A percentile compares a stretch with the other conserved stretches of the same genome.
phyloP scores from a whole-genome alignment of 495 filamentous ascomycete genomes.

The Aspergillus campestris region DNA sequence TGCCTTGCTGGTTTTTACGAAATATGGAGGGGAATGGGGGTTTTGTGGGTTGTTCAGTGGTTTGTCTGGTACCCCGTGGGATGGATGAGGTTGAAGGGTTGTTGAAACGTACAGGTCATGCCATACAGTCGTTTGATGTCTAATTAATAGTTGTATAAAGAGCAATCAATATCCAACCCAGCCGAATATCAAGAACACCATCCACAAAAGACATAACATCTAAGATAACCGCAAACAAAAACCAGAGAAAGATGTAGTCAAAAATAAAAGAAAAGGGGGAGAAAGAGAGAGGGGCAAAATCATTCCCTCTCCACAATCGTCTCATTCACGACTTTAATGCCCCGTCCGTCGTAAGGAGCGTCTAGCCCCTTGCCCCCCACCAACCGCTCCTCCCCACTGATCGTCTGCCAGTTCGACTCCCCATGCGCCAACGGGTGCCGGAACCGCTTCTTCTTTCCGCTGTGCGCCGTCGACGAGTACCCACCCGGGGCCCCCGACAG shows the following conservation, averaged over 20 bases:
- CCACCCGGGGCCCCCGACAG: constrained; percentile 16
- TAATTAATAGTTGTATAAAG: too few relatives aligned
- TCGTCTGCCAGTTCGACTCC: constrained; percentile 31
- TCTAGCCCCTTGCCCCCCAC: constrained; percentile 23
- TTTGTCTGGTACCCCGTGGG: too few relatives aligned
- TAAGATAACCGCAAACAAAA: neutral
- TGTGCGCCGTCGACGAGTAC: constrained; percentile 7
- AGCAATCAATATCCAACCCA: too few relatives aligned
- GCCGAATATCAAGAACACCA: too few relatives aligned
- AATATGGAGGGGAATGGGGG: too few relatives aligned
- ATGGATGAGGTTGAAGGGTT: too few relatives aligned
- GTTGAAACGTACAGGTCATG: too few relatives aligned
- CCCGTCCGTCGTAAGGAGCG: neutral
- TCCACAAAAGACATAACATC: too few relatives aligned
- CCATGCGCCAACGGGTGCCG: constrained; percentile 33
- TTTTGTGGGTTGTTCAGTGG: too few relatives aligned
- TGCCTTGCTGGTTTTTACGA: too few relatives aligned
- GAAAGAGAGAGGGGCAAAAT: neutral
- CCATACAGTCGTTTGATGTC: too few relatives aligned
- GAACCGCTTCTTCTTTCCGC: constrained; percentile 21
- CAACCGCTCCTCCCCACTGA: constrained; percentile 9
- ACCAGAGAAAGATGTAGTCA: neutral
- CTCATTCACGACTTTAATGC: constrained; percentile 16
- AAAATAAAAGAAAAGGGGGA: neutral
- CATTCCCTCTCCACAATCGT: constrained; percentile 9